Conservation (phyloP, 2,329 filamentous ascomycete genomes). For the Ophiostoma himal-ulmi region DNA sequence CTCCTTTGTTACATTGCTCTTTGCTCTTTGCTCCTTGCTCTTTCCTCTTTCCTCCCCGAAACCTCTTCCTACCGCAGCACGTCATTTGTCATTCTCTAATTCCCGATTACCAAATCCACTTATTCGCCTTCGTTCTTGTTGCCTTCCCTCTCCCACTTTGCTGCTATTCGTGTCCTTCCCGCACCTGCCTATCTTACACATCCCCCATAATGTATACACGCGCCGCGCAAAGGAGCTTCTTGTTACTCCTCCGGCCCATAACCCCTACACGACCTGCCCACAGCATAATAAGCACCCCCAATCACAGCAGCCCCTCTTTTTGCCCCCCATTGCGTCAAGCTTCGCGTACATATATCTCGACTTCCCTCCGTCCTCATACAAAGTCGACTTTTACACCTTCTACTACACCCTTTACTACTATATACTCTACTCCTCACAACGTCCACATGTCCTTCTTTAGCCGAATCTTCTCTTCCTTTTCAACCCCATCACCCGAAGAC, state of each 20-base stretch:
- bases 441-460: slow-evolving; percentile 57
- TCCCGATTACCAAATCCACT: slow-evolving; percentile 4
- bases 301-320: slow-evolving; percentile 21
- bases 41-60: neutral
- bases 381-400: slow-evolving; percentile 14
- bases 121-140: neutral
- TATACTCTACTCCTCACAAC: slow-evolving; percentile 14
- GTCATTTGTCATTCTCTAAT: neutral
- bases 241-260: neutral
- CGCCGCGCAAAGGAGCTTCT: neutral
- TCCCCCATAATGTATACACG: slow-evolving; percentile 6
- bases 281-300: neutral
- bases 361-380: neutral
- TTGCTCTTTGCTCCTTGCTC: neutral
- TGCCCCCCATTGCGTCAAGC: slow-evolving; percentile 19
- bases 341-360: slow-evolving; percentile 18
- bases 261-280: neutral
- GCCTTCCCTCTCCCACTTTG: neutral
- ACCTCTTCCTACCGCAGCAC: neutral
- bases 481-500: slow-evolving; percentile 43
- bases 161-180: neutral
- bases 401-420: slow-evolving; percentile 22
- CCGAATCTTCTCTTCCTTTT: slow-evolving; percentile 58
- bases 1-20: neutral
- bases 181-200: neutral